Evolutionary conservation across 2,329 filamentous ascomycete genomes (phyloP).

Genomic region (Alternaria hordeiaustralica): DNA sequence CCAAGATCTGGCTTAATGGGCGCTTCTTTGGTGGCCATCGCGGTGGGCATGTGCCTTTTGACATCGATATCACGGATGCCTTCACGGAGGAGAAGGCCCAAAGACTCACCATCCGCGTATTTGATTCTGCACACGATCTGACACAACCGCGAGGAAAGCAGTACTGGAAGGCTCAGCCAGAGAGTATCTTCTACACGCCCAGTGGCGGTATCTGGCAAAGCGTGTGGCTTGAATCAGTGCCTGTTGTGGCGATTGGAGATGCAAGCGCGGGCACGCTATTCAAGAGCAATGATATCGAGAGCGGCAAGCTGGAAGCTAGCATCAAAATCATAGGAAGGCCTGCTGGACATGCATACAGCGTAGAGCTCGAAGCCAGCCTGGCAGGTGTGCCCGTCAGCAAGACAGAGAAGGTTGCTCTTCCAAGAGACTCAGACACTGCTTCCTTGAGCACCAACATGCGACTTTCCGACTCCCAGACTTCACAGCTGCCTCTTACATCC

Average conservation of each 20-base stretch:
- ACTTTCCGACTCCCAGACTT: constrained; percentile 52
- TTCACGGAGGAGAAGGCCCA: constrained; percentile 26
- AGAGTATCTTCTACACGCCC: constrained; percentile 66
- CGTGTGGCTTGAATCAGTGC: constrained; percentile 65
- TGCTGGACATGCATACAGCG: constrained; percentile 54
- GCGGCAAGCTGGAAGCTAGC: constrained; percentile 58
- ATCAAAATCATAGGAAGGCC: constrained; percentile 59
- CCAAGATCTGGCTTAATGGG: constrained; percentile 64
- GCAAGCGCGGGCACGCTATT: constrained; percentile 66
- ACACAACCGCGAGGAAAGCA: constrained; percentile 73
- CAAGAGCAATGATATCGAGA: constrained; percentile 60
- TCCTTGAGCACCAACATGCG: constrained; percentile 58
- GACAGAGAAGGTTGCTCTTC: constrained; percentile 52
- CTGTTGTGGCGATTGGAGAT: constrained; percentile 60
- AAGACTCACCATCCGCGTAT: constrained; percentile 63
- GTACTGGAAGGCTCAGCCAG: constrained; percentile 67
- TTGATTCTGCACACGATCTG: constrained; percentile 69
- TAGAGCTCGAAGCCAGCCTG: constrained; percentile 63
- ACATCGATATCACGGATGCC: constrained; percentile 63
- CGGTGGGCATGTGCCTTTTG: constrained; percentile 65
- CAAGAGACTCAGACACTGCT: constrained; percentile 58
- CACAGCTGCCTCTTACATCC: constrained; percentile 47
- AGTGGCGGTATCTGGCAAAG: constrained; percentile 65
- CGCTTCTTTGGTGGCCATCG: constrained; percentile 61
- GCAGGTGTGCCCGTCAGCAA: constrained; percentile 57